Base-by-base conservation (phyloP, 2,329 filamentous ascomycete species). In the Emericellopsis atlantica region DNA sequence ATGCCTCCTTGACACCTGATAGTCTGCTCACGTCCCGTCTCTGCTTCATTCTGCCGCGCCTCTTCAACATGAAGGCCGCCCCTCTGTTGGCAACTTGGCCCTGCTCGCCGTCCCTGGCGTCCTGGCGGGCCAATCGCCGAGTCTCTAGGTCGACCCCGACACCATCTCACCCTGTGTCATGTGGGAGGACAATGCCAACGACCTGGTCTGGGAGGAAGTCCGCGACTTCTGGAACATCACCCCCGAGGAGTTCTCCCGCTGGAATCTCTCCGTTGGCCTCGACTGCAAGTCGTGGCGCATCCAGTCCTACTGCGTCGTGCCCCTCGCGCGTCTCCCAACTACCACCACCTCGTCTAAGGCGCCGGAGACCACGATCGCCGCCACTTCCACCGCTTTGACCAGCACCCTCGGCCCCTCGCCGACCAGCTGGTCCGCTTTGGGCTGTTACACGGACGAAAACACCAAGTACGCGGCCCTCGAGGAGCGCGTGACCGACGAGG, bases 371-470 rank as follows among this genome's bases (percentile, higher is more conserved):
- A 21, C 18, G n/a, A n/a, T n/a, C 18, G 18, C 18, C 18, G 5
- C 18, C 18, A 21, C 18, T 3, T 26, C 45, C 11, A 47, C 46
- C 15, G 23, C 44, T 8, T 46, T 45, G 15, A 44, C 34, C 34
- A 44, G 15, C 26, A 37, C 40, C 3, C 39, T 37, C 0, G 34
- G 36, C 9, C 49, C 49, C 10, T 49, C 48, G 10, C 45, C 46
- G 11, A 48, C 44, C 7, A 43, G 41, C 15, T 52, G 47, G 52
- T 43, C 37, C 21, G 45, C 56, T 18, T 42, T 58, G 37, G 64
- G 64, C 40, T 68, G 64, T 44, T 67, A 65, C 45, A 54, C 54
- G 34, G 61, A 67, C 43, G 36, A 38, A 12, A 54, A 57, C 35
- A 42, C 52, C 2, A 45, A 40, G 46, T 48, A 44, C 43, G 53